Percentiles rank a stretch among this genome's conserved stretches.
Conservation (phyloP, 805 yeast genomes). For the Candida lessepsii region DNA sequence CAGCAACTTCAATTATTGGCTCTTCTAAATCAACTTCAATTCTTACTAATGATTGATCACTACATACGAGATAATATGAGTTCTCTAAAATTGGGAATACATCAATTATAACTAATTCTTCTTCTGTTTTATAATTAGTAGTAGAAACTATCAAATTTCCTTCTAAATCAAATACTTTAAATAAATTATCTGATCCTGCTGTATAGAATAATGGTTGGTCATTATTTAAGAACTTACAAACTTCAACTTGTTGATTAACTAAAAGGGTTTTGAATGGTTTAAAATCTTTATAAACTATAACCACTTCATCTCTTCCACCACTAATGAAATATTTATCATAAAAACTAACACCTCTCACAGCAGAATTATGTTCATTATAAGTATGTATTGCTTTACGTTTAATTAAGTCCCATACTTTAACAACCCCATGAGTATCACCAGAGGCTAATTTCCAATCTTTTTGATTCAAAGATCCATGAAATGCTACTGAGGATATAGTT, state of each 20-base stretch:
- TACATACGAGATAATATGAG: slow-evolving; percentile 52
- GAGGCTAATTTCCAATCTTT: slow-evolving; percentile 75
- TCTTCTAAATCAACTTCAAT: slow-evolving; percentile 32
- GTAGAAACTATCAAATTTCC: slow-evolving; percentile 50
- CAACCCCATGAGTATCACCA: slow-evolving; percentile 59
- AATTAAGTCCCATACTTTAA: slow-evolving; percentile 63
- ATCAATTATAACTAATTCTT: slow-evolving; percentile 71
- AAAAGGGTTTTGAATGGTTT: slow-evolving; percentile 68
- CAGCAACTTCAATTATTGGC: slow-evolving; percentile 30
- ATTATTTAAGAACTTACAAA: slow-evolving; percentile 51
- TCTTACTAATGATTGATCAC: slow-evolving; percentile 80
- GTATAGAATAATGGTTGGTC: slow-evolving; percentile 37
- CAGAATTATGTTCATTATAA: slow-evolving; percentile 72
- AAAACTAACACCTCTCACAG: slow-evolving; percentile 83
- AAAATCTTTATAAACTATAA: slow-evolving; percentile 55
- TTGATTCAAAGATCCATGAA: slow-evolving; percentile 71
- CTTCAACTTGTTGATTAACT: slow-evolving; percentile 68
- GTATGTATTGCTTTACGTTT: slow-evolving; percentile 66
- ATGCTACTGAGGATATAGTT: slow-evolving; percentile 69
- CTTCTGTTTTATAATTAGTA: slow-evolving; percentile 55
- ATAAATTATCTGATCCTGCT: slow-evolving; percentile 76
- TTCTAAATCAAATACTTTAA: slow-evolving; percentile 61
- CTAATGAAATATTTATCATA: slow-evolving; percentile 59
- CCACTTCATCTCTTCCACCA: slow-evolving; percentile 88
- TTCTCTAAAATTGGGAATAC: slow-evolving; percentile 39